Evolutionary conservation across 2,329 filamentous ascomycete species (phyloP).

Genomic region (Coniochaeta sp.): DNA sequence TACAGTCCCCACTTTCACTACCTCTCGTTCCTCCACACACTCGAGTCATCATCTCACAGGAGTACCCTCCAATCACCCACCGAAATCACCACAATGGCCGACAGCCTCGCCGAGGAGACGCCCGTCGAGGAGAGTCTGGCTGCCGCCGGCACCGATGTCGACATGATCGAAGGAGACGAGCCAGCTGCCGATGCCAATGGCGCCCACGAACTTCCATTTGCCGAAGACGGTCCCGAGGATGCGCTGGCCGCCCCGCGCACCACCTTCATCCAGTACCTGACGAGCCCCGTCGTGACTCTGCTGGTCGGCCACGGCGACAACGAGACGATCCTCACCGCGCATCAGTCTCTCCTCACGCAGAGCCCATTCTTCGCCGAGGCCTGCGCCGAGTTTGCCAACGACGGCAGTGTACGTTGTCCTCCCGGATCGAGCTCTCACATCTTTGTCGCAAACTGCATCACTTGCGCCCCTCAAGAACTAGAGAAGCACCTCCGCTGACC

Average conservation of each 20-base stretch:
- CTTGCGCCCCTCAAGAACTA: not conserved
- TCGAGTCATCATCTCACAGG: not conserved
- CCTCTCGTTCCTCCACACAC: not conserved
- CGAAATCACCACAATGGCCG: slow-evolving; percentile 13
- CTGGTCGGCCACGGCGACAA: slow-evolving; percentile 54
- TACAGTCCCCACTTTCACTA: too few relatives aligned
- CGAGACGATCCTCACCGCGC: slow-evolving; percentile 62
- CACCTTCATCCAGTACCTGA: slow-evolving; percentile 52
- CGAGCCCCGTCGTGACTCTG: slow-evolving; percentile 62
- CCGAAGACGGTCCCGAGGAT: slow-evolving; percentile 25
- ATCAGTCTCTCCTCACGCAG: slow-evolving; percentile 66
- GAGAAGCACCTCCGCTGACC: slow-evolving; percentile 1
- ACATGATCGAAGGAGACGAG: slow-evolving; percentile 22
- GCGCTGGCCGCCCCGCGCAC: slow-evolving; percentile 23
- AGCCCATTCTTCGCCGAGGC: slow-evolving; percentile 68
- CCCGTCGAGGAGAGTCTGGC: slow-evolving; percentile 18
- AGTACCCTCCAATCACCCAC: not conserved
- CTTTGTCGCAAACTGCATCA: not conserved
- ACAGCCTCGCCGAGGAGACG: slow-evolving; percentile 17
- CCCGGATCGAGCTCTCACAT: not conserved
- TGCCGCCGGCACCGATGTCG: slow-evolving; percentile 13
- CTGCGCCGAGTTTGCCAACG: slow-evolving; percentile 53
- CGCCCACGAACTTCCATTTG: slow-evolving; percentile 29
- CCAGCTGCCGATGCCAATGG: slow-evolving; percentile 26
- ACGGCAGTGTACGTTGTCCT: slow-evolving; percentile 45